Evolutionary conservation across 2,329 filamentous ascomycete species (phyloP).

Genomic region (Fusarium sp.): DNA sequence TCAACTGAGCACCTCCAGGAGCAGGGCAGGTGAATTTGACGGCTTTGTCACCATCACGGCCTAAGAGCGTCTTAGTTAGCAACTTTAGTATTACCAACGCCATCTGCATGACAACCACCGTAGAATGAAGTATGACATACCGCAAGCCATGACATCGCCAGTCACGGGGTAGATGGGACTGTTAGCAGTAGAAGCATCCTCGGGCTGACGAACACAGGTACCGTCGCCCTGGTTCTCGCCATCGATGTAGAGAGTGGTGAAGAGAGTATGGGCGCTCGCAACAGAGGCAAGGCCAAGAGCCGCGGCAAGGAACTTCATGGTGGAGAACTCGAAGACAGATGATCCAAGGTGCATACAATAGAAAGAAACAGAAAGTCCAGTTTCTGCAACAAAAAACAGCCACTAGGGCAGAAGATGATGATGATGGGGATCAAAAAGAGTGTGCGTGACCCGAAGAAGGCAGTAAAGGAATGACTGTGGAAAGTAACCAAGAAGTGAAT

Average conservation of each 20-base stretch:
- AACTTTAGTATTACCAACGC: background rate
- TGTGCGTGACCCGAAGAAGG: constrained; percentile 27
- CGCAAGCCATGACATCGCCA: constrained; percentile 79
- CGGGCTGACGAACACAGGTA: constrained; percentile 79
- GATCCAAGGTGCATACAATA: constrained; percentile 7
- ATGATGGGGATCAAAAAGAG: constrained; percentile 23
- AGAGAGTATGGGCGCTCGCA: constrained; percentile 72
- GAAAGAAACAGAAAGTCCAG: constrained; percentile 43
- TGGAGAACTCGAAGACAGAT: constrained; percentile 49
- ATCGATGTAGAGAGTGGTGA: constrained; percentile 76
- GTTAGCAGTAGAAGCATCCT: constrained; percentile 66
- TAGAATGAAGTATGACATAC: constrained; percentile 59
- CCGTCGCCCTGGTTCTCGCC: constrained; percentile 78
- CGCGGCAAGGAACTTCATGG: constrained; percentile 56
- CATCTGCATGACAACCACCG: background rate
- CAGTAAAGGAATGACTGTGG: constrained; percentile 40
- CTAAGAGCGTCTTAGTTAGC: constrained; percentile 49
- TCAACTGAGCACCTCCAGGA: constrained; percentile 69
- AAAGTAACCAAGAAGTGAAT: constrained; percentile 38
- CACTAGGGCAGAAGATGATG: constrained; percentile 39
- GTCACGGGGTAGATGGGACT: constrained; percentile 71
- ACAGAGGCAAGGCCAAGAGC: constrained; percentile 56
- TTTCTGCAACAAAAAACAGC: constrained; percentile 36
- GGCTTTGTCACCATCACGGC: constrained; percentile 60
- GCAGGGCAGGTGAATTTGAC: constrained; percentile 67